Conservation (phyloP, 116 monocot genomes). For the Papilionanthe hybrid region DNA sequence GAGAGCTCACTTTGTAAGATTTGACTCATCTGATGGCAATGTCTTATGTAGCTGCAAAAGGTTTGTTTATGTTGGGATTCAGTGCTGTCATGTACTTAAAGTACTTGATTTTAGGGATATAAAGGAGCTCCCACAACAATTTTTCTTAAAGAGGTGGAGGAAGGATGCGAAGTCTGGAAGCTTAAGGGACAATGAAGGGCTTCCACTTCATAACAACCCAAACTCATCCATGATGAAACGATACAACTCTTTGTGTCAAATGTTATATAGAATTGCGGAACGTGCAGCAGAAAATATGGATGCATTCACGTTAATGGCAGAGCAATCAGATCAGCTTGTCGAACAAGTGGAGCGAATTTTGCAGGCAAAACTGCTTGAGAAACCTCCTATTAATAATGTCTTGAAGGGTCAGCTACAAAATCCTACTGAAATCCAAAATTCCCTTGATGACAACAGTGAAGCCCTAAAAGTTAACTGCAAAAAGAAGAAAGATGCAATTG, state of each 20-base stretch:
- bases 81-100: slow-evolving; percentile 48
- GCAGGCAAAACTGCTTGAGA: slow-evolving; percentile 41
- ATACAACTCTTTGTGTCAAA: slow-evolving; percentile 27
- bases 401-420: slow-evolving; percentile 20
- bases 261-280: slow-evolving; percentile 41
- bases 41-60: slow-evolving; percentile 43
- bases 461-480: slow-evolving; percentile 14
- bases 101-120: slow-evolving; percentile 45
- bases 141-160: slow-evolving; percentile 47
- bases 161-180: slow-evolving; percentile 38
- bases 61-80: slow-evolving; percentile 36
- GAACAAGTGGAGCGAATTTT: slow-evolving; percentile 51
- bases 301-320: slow-evolving; percentile 36
- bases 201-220: slow-evolving; percentile 23
- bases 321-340: slow-evolving; percentile 40
- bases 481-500: slow-evolving; percentile 28
- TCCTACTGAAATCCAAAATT: slow-evolving; percentile 22
- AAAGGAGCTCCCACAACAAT: slow-evolving; percentile 46
- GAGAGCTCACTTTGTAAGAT: slow-evolving; percentile 36
- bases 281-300: slow-evolving; percentile 37
- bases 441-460: slow-evolving; percentile 15
- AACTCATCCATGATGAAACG: slow-evolving; percentile 29
- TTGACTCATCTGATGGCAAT: slow-evolving; percentile 42
- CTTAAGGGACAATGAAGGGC: slow-evolving; percentile 19
- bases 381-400: slow-evolving; percentile 16